Evolutionary conservation across 2,329 filamentous ascomycete species (phyloP), one percentile per base, ranked within the genome.

Genomic region (Dactylonectria macrodidyma): DNA sequence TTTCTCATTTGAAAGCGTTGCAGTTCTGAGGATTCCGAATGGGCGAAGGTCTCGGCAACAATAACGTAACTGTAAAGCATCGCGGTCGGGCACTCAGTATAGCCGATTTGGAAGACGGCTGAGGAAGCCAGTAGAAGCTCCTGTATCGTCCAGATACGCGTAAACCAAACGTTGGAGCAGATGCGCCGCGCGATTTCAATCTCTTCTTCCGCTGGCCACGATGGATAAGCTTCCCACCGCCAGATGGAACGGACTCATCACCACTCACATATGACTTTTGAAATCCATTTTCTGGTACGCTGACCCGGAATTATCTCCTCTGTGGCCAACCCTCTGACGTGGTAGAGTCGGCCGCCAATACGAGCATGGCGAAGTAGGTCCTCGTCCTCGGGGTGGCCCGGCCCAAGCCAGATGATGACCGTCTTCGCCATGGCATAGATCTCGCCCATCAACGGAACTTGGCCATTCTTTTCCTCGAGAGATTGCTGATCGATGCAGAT

Each of bases 291-390:
- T 22, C 54, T 30, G 12, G 36, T 46, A 46, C 33, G 54, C 36
- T 57, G 54, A 7, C 22, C 54, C 16, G 54, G 54, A 46, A 57
- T 19, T 41, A 57, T 57, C 36, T 30, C 3, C 22, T 57, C 54
- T 8, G 54, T 26, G 22, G 34, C 8, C n/a, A 57, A 19, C 1
- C 36, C 54, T 41, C 36, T 57, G n/a, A 30, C 22, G 22, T 57
- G 34, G 19, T 57, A 57, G 36, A 57, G 36, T 10, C 34, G 54
- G 19, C 54, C 34, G 3, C 36, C 11, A 26, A 57, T 57, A 26
- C 54, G 54, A 26, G 54, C 36, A 57, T 57, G 54, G 9, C 54
- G 36, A 57, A 57, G 54, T 10, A 57, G 54, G 11, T 57, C 54
- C 22, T 57, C 54, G 54, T 57, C 54, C 54, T 30, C n/a, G 5